These are phyloP conservation scores for Ilyonectria mors-panacis DNA, from an alignment of 2,329 filamentous ascomycete species.

Conservation along the genomic window DNA sequence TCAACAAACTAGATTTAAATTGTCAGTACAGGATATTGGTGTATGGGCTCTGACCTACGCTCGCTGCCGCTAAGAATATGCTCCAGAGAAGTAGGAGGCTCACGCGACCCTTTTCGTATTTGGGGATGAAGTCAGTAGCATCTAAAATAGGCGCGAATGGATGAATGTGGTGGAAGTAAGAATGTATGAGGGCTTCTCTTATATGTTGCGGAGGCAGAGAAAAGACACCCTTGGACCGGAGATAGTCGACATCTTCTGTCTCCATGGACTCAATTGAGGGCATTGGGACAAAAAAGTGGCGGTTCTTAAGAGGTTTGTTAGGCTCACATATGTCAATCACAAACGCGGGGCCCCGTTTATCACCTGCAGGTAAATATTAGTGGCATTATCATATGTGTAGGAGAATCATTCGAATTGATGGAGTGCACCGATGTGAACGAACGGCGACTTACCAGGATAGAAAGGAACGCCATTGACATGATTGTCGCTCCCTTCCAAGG, in stretches of 20 bases:
- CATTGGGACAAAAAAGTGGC: constrained; percentile 30
- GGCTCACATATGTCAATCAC: constrained; percentile 24
- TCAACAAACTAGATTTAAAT: constrained; percentile 29
- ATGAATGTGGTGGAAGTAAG: constrained; percentile 48
- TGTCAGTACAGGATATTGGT: not conserved
- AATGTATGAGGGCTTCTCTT: constrained; percentile 33
- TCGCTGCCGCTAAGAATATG: constrained; percentile 50
- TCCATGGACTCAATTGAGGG: constrained; percentile 21
- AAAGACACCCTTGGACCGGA: constrained; percentile 37
- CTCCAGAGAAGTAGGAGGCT: constrained; percentile 48
- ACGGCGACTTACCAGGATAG: constrained; percentile 15
- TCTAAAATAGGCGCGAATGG: constrained; percentile 45
- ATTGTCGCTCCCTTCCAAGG: not conserved
- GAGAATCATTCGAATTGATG: no score
- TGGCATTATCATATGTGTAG: not conserved
- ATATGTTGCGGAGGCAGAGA: constrained; percentile 30
- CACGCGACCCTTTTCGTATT: constrained; percentile 29
- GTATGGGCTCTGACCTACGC: constrained; percentile 43
- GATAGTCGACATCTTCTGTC: constrained; percentile 31
- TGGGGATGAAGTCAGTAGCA: constrained; percentile 33
- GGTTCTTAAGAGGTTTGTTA: constrained; percentile 7
- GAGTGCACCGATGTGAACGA: no score
- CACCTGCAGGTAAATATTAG: constrained; percentile 7
- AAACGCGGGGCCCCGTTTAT: constrained; percentile 22
- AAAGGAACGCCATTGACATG: constrained; percentile 11